Percentiles rank a stretch among this genome's conserved stretches.
These are phyloP conservation scores for Penicillium steckii DNA, from an alignment of 495 filamentous ascomycete genomes.

Conservation along the genomic window DNA sequence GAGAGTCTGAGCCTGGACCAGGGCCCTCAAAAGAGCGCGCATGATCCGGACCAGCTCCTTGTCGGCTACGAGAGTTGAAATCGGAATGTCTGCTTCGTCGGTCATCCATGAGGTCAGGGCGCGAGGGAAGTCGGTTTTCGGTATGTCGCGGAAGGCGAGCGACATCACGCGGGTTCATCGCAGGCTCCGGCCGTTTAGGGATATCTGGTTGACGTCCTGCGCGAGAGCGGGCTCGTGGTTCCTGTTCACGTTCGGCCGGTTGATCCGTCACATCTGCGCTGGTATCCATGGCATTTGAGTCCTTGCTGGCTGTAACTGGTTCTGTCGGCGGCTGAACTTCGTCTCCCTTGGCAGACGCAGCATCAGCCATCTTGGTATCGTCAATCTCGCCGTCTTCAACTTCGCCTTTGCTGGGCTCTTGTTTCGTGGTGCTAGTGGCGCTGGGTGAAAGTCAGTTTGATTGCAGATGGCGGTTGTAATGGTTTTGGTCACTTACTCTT, in stretches of 20 bases:
- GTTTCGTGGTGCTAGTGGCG: conserved; percentile 29
- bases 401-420: conserved; percentile 45
- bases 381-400: conserved; percentile 81
- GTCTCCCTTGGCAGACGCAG: conserved; percentile 16
- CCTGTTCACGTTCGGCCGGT: conserved; percentile 11
- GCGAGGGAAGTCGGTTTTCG: conserved; percentile 34
- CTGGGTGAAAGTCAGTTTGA: conserved; percentile 24
- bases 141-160: conserved; percentile 31
- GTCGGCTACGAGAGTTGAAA: conserved; percentile 36
- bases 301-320: conserved; percentile 1
- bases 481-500: conserved; percentile 41
- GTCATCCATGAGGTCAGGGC: conserved; percentile 40
- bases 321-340: conserved; percentile 10
- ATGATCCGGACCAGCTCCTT: conserved; percentile 35
- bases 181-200: conserved; percentile 38
- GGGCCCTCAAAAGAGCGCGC: conserved; percentile 33
- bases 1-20: conserved; percentile 16
- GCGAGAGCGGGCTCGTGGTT: conserved; percentile 26
- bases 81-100: conserved; percentile 39
- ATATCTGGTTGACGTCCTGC: conserved; percentile 29
- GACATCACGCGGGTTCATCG: conserved; percentile 30
- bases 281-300: conserved; percentile 11
- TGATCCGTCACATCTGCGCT: conserved; percentile 18
- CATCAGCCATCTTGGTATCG: conserved; percentile 55
- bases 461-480: neutral